Conservation (phyloP, 345 rosid genomes). For the Eucalyptus rudis region DNA sequence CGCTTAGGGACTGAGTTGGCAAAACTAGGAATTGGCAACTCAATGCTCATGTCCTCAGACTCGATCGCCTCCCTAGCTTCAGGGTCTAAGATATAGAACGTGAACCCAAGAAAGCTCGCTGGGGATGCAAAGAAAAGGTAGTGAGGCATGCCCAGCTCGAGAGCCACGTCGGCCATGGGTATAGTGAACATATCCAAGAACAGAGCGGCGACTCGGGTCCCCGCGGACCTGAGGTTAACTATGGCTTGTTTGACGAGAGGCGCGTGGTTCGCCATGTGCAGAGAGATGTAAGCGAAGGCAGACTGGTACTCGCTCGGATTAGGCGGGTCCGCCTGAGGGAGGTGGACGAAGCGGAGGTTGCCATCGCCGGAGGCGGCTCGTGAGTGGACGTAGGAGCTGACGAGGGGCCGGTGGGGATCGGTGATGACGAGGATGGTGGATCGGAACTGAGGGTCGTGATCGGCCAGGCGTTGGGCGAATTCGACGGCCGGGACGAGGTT, state of each 20-base stretch:
- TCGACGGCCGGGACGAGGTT: constrained; percentile 9
- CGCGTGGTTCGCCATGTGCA: constrained; percentile 5
- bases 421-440: constrained; percentile 10
- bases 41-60: background rate
- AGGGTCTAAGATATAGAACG: constrained; percentile 1
- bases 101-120: constrained; percentile 16
- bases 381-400: constrained; percentile 7
- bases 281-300: constrained; percentile 1
- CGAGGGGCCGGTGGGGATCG: background rate
- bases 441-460: background rate
- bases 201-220: constrained; percentile 3
- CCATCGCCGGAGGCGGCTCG: background rate
- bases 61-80: constrained; percentile 2
- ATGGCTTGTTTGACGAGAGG: constrained; percentile 8
- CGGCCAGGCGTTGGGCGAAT: constrained; percentile 7
- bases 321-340: constrained; percentile 4
- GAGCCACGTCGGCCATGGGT: constrained; percentile 17
- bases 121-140: constrained; percentile 25
- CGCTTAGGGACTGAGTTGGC: constrained; percentile 2
- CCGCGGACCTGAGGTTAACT: background rate
- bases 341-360: constrained; percentile 4
- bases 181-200: constrained; percentile 27
- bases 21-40: constrained; percentile 12
- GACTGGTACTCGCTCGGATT: constrained; percentile 8
- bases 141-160: constrained; percentile 12